Conservation (phyloP, 257 asterid species). For the Fraxinus anomala region DNA sequence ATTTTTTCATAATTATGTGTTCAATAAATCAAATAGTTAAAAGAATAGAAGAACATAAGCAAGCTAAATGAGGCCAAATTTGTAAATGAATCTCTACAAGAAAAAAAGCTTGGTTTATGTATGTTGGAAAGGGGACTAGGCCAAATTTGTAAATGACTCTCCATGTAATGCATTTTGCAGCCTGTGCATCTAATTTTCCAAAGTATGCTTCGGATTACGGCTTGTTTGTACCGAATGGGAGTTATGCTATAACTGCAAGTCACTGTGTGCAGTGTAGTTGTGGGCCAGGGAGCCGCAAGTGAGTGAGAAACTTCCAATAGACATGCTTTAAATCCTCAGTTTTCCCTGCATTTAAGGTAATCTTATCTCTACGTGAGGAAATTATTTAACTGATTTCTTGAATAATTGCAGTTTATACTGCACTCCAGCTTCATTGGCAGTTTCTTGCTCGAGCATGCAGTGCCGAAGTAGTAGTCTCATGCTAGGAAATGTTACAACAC, state of each 20-base stretch:
- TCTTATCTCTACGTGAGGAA: not conserved
- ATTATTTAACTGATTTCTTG: conserved; percentile 6
- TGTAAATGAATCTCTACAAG: no score
- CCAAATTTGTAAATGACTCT: conserved; percentile 12
- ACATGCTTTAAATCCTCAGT: not conserved
- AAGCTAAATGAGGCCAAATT: not conserved
- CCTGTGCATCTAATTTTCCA: conserved; percentile 88
- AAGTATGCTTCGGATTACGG: conserved; percentile 65
- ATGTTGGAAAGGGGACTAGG: not conserved
- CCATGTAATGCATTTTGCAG: conserved; percentile 43
- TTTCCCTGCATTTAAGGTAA: not conserved
- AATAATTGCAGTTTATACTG: conserved; percentile 73
- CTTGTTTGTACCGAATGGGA: conserved; percentile 87
- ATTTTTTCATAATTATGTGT: not conserved
- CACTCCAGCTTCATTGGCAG: conserved; percentile 90
- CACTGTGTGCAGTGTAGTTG: conserved; percentile 98
- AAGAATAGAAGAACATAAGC: not conserved
- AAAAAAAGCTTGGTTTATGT: not conserved
- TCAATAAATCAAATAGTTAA: not conserved
- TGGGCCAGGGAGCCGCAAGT: conserved; percentile 90
- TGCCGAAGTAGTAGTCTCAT: conserved; percentile 81
- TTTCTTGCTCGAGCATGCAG: conserved; percentile 98
- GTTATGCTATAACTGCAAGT: conserved; percentile 84
- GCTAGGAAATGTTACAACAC: conserved; percentile 76
- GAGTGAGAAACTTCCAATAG: conserved; percentile 34